phyloP scores from a whole-genome alignment of 345 rosid genomes.

The Salix udensis region DNA sequence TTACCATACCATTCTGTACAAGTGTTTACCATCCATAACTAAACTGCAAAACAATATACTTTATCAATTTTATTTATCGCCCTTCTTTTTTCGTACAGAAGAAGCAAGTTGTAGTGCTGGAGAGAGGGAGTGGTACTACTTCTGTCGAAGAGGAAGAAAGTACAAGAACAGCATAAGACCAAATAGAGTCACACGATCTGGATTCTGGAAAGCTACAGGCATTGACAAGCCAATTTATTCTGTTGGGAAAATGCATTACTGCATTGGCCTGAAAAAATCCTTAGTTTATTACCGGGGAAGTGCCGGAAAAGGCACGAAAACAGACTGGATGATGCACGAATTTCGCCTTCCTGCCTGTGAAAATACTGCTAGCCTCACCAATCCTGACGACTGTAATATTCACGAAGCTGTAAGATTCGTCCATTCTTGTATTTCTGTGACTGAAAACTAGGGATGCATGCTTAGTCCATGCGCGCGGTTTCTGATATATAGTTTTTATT shows the following conservation, averaged over 20 bases:
- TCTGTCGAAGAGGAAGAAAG: slow-evolving; percentile 48
- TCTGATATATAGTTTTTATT: not conserved
- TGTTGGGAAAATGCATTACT: slow-evolving; percentile 5
- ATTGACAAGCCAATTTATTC: slow-evolving; percentile 43
- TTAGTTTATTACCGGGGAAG: slow-evolving; percentile 47
- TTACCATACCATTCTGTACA: not conserved
- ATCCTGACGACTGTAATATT: not conserved
- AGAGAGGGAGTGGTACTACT: slow-evolving; percentile 48
- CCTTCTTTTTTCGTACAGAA: slow-evolving; percentile 4
- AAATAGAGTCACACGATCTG: slow-evolving; percentile 48
- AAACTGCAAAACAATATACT: not conserved
- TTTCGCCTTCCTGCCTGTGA: slow-evolving; percentile 37
- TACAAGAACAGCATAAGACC: slow-evolving; percentile 51
- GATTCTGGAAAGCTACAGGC: slow-evolving; percentile 65
- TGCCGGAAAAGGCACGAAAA: slow-evolving; percentile 54
- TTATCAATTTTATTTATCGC: not conserved
- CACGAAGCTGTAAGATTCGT: slow-evolving; percentile 22
- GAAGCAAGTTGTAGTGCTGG: slow-evolving; percentile 18
- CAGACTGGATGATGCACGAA: slow-evolving; percentile 60
- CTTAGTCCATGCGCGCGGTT: not conserved
- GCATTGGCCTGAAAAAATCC: slow-evolving; percentile 48
- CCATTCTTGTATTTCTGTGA: not conserved
- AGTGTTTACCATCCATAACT: not conserved
- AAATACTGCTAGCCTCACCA: not conserved
- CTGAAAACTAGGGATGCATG: not conserved